Evolutionary conservation across 768 basidiomycete species (phyloP), one percentile per base, ranked within the genome.

Genomic region (Russula sp.): DNA sequence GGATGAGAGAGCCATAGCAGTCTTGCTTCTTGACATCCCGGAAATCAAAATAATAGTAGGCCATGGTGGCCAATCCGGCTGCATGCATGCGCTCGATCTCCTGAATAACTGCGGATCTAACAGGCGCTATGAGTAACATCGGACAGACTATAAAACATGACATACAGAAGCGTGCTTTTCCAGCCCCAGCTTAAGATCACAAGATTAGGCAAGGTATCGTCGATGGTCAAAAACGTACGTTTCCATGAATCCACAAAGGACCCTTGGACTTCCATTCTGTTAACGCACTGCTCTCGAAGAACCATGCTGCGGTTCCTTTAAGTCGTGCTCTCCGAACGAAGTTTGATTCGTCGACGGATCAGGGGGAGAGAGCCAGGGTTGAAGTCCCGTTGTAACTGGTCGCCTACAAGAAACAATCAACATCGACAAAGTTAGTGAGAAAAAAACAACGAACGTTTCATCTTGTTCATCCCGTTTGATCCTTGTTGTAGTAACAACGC

Each of bases 151-250:
- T 22, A 8, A 34, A 11, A 2, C 2, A 22, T 32, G 1, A 36
- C 49, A 13, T 32, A 63, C 62, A 57, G 26, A 16, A 63, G 14
- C 5, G 57, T 57, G 10, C 46, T 63, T 24, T 59, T 63, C 62
- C 62, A 0, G 48, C 58, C 3, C 62, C 57, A 9, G 36, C 62
- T 59, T 28, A 49, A 24, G 7, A 59, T 34, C 9, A 57, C 13
- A 20, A 26, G 3, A 32, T 51, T 0, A n/a, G 16, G 0, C 1
- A 28, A n/a, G 20, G 5, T 2, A 0, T 5, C 16, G 13, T 20
- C 5, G 36, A 9, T 1, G 10, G 24, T 20, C 16, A 30, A 18
- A 20, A 32, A 5, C 51, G n/a, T 34, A 53, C 51, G 51, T 34
- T 53, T 32, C 51, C 51, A 53, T 53, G 30, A 8, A 53, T 53